Evolutionary conservation across 345 rosid genomes (phyloP).

Genomic region (Eucalyptus virginea): DNA sequence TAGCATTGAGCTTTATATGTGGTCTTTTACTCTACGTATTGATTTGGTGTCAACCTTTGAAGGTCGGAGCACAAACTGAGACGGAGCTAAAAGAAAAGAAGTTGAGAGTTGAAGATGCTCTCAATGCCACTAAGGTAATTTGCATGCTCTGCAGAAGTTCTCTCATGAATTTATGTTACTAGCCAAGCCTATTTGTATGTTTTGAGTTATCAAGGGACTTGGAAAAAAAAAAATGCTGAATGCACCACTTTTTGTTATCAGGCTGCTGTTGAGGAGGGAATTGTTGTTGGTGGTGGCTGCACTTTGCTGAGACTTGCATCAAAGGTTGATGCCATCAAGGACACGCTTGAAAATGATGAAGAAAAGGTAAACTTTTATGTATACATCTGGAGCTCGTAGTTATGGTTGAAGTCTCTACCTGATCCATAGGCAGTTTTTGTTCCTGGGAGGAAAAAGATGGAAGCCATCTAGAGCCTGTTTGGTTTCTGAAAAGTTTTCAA

Average conservation of each 20-base stretch:
- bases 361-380: conserved; percentile 50
- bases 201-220: background rate
- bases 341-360: conserved; percentile 67
- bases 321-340: conserved; percentile 69
- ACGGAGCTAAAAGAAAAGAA: conserved; percentile 96
- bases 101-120: conserved; percentile 97
- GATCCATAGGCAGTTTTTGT: background rate
- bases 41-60: background rate
- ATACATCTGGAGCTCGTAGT: background rate
- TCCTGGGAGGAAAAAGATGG: background rate
- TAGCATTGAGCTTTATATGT: background rate
- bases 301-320: conserved; percentile 59
- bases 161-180: background rate
- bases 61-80: conserved; percentile 90
- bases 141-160: background rate
- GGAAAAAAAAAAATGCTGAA: background rate
- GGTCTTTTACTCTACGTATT: background rate
- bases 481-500: background rate
- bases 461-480: background rate
- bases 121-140: conserved; percentile 88
- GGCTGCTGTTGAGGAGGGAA: conserved; percentile 91
- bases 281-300: conserved; percentile 91
- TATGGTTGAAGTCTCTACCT: background rate
- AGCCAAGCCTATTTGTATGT: background rate
- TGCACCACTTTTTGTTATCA: conserved; percentile 1